Evolutionary conservation across 2,329 filamentous ascomycete genomes (phyloP).

Genomic region (Penicillium sp.): DNA sequence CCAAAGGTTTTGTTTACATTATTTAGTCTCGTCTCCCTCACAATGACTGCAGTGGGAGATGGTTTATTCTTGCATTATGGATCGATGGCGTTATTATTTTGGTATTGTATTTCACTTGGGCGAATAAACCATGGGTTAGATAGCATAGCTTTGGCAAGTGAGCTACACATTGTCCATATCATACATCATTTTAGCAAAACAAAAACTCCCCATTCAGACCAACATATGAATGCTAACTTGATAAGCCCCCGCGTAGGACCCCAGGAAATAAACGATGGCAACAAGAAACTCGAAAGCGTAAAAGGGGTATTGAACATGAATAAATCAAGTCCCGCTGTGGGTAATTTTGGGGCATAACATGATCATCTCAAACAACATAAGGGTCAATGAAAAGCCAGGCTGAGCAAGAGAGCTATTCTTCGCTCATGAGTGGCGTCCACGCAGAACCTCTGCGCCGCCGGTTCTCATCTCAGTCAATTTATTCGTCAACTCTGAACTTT

Average conservation of each 20-base stretch:
- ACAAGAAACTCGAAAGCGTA: background rate
- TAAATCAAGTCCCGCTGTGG: background rate
- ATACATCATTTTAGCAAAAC: conserved; percentile 12
- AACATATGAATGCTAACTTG: background rate
- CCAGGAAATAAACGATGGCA: background rate
- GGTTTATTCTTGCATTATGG: conserved; percentile 10
- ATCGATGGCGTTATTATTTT: conserved; percentile 20
- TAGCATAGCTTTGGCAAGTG: conserved; percentile 8
- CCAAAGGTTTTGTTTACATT: background rate
- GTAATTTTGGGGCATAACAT: background rate
- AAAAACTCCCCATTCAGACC: background rate
- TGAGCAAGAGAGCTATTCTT: background rate
- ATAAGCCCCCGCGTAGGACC: background rate
- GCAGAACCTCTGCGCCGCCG: conserved; percentile 54
- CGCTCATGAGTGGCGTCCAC: conserved; percentile 34
- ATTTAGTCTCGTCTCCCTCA: background rate
- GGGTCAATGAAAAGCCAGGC: background rate
- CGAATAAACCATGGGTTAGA: conserved; percentile 1
- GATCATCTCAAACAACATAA: conserved; percentile 1
- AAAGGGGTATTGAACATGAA: conserved; percentile 17
- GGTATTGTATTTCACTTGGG: conserved; percentile 2
- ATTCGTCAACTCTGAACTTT: conserved; percentile 48
- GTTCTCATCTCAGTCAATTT: conserved; percentile 54
- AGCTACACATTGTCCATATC: conserved; percentile 12
- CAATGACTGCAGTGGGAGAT: background rate